Base-by-base conservation (phyloP, 2,329 filamentous ascomycete genomes). In the Cladophialophora immunda region DNA sequence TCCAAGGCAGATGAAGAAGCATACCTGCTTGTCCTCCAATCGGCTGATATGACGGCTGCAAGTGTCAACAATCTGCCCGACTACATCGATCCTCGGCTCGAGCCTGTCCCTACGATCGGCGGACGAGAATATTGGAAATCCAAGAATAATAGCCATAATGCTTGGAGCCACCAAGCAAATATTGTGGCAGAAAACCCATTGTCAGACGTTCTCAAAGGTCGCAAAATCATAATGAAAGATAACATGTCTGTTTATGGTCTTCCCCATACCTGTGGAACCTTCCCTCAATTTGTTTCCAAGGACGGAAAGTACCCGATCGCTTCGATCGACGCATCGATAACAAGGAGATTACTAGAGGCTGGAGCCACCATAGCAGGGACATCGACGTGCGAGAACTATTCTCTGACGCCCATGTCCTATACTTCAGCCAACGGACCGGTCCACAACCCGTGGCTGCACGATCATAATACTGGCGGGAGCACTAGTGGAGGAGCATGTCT, bases 61-160 rank as follows among this genome's bases (percentile, higher is more conserved):
- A 59, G 74, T 22, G 73, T 81, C 58, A 67, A 77, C 27, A 65
- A 66, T 27, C 68, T 79, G 38, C 74, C 75, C 1, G 78, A 81
- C 63, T 81, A 78, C 65, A 67, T 78, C 38, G 76, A 80, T 65
- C 78, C 77, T 8, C 63, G 72, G 15, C 73, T 79, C 30, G 69
- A 63, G 41, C 78, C 78, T 3, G 66, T 70, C 2, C 64, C 69
- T 62, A 74, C 65, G 5, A n/a, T 59, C 11, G 64, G 63, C 5
- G 68, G 67, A 56, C 47, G 67, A 67, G 29, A 60, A 47, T 75
- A 72, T 62, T 68, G 62, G 59, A 64, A 65, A 65, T 71, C 76
- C 38, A 61, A 58, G n/a, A 74, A 78, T 4, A 81, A 82, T 65
- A 78, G 77, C 13, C 65, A 81, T 25, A 82, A 82, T 71, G 81